A percentile compares a stretch with the other conserved stretches of the same genome.
Evolutionary conservation across 495 filamentous ascomycete species (phyloP).

Genomic region (Trichocladium antarcticum): DNA sequence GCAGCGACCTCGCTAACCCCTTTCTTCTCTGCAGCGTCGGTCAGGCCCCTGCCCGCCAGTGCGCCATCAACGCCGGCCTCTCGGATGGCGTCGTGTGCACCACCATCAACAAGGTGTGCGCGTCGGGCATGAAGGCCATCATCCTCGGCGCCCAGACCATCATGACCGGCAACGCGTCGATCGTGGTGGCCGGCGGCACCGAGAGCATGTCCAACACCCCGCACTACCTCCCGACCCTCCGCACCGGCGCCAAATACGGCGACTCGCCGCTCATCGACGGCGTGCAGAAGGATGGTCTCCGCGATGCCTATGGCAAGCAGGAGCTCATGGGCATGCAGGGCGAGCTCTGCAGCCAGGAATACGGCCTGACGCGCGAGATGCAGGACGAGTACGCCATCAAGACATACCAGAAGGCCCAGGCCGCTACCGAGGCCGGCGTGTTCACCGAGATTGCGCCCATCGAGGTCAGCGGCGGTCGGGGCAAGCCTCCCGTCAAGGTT

Average conservation of each 20-base stretch:
- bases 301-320: conserved; percentile 78
- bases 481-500: conserved; percentile 74
- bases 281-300: conserved; percentile 82
- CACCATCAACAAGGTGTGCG: conserved; percentile 97
- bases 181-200: conserved; percentile 83
- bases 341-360: conserved; percentile 83
- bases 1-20: conserved; percentile 1
- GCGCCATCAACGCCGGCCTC: conserved; percentile 78
- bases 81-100: conserved; percentile 68
- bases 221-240: conserved; percentile 83
- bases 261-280: conserved; percentile 78
- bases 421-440: conserved; percentile 62
- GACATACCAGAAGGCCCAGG: conserved; percentile 82
- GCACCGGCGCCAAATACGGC: conserved; percentile 81
- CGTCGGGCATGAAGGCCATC: conserved; percentile 84
- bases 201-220: conserved; percentile 97
- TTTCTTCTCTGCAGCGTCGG: conserved; percentile 55
- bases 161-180: conserved; percentile 81
- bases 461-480: conserved; percentile 74
- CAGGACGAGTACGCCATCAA: conserved; percentile 92
- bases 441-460: conserved; percentile 89
- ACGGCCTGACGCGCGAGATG: conserved; percentile 65
- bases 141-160: conserved; percentile 94
- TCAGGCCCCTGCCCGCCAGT: conserved; percentile 92
- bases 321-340: conserved; percentile 89